Percentiles rank a stretch among this genome's conserved stretches.
Conservation (phyloP, 1,284 basidiomycete species). For the Apiotrichum gracile region DNA sequence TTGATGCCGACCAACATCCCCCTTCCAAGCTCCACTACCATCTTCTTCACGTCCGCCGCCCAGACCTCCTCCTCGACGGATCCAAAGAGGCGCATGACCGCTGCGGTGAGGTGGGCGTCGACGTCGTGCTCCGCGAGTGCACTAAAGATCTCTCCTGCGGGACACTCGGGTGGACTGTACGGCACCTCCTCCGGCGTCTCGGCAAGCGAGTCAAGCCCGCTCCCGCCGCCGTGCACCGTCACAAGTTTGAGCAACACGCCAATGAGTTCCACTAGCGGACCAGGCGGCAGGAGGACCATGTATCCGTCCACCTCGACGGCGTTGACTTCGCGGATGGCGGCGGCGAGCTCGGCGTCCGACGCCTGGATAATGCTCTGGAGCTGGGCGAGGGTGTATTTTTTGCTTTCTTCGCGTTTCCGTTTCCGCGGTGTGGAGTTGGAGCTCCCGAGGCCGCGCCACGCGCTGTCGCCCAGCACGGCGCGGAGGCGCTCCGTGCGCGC, state of each 20-base stretch:
- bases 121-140: slow-evolving; percentile 70
- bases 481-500: slow-evolving; percentile 67
- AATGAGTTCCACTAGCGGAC: slow-evolving; percentile 63
- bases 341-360: slow-evolving; percentile 64
- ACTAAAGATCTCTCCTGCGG: slow-evolving; percentile 45
- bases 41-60: slow-evolving; percentile 23
- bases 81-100: slow-evolving; percentile 77
- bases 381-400: slow-evolving; percentile 58
- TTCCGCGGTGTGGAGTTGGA: not conserved
- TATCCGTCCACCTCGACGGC: slow-evolving; percentile 62
- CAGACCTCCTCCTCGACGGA: slow-evolving; percentile 41
- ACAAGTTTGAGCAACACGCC: slow-evolving; percentile 65
- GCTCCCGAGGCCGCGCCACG: slow-evolving; percentile 55
- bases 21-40: slow-evolving; percentile 47
- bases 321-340: slow-evolving; percentile 59
- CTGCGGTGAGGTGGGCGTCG: slow-evolving; percentile 55
- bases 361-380: slow-evolving; percentile 65
- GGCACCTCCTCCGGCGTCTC: too few relatives aligned
- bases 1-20: slow-evolving; percentile 62
- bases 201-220: not conserved
- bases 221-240: slow-evolving; percentile 24
- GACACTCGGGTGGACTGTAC: not conserved
- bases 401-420: slow-evolving; percentile 25
- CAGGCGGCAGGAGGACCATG: slow-evolving; percentile 53
- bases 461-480: slow-evolving; percentile 57